Conservation (phyloP, 2,329 filamentous ascomycete species). For the Keithomyces neogunnii region DNA sequence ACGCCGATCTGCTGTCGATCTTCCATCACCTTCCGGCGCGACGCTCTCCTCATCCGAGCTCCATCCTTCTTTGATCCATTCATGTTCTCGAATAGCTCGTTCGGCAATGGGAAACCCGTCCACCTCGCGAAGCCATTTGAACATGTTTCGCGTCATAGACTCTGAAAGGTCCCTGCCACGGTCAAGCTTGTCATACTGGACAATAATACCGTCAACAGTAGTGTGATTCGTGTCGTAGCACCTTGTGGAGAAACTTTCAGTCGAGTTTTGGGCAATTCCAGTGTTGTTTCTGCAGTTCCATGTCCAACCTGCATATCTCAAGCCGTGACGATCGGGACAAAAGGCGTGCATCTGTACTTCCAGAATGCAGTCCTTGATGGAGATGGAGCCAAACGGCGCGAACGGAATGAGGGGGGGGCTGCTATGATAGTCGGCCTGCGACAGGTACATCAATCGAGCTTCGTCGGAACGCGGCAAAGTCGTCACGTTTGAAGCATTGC, state of each 20-base stretch:
- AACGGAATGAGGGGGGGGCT: slow-evolving; percentile 5
- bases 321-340: slow-evolving; percentile 5
- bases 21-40: neutral
- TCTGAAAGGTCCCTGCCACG: neutral
- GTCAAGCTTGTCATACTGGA: neutral
- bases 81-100: slow-evolving; percentile 5
- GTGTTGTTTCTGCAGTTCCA: slow-evolving; percentile 6
- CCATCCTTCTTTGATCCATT: neutral
- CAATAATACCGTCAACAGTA: neutral
- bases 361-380: slow-evolving; percentile 7
- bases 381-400: slow-evolving; percentile 3
- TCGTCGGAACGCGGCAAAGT: slow-evolving; percentile 4
- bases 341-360: slow-evolving; percentile 8
- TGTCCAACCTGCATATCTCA: slow-evolving; percentile 5
- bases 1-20: neutral
- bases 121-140: slow-evolving; percentile 6
- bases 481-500: neutral
- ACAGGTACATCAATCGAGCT: slow-evolving; percentile 7
- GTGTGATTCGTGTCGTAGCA: neutral
- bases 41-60: neutral
- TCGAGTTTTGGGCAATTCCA: neutral
- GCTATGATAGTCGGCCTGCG: slow-evolving; percentile 3
- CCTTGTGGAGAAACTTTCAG: neutral
- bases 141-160: slow-evolving; percentile 6
- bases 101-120: slow-evolving; percentile 8